Evolutionary conservation across 345 rosid species (phyloP), one percentile per base, ranked within the genome.

Genomic region (Syzygium oleosum): DNA sequence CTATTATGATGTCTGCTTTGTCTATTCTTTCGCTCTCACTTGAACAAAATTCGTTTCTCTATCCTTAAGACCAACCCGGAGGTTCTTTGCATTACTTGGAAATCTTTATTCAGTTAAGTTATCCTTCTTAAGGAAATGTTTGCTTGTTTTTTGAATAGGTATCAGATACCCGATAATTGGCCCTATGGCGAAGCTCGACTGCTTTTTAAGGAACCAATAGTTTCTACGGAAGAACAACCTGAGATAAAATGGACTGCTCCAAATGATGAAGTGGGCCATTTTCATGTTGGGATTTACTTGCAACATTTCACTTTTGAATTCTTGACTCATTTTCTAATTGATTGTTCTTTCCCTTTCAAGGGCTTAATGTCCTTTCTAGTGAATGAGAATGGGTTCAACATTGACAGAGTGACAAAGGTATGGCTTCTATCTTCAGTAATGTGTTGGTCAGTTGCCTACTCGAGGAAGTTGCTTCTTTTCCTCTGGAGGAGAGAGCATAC

Each of bases 311-410:
- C 46, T 31, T 84, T 87, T 89, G 27, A 52, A 21, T 21, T 54
- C 25, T 63, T 46, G 22, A 17, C 38, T 63, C 1, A 23, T 65
- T n/a, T 51, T 21, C 58, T 17, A 85, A 49, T 19, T 31, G 79
- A n/a, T 46, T 58, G 25, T 34, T 38, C 27, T 80, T 58, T 17
- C 63, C 53, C 31, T 78, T 89, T 84, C 51, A 80, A 89, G 88
- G 90, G 87, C 27, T 55, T 89, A 55, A 86, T 89, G 53, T 77
- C 92, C 53, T 94, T 94, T 90, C 91, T 98, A 88, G 97, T 98
- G 89, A 94, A 92, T 92, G 99, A 96, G 92, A 96, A 98, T 92
- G 99, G 99, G 87, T 96, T 98, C 94, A 96, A 92, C 88, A 89
- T 91, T 85, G 98, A 95, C 78, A 94, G 98, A 90, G 96, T 96